These are phyloP conservation scores for Teratosphaeria zuluensis DNA, from an alignment of 2,329 filamentous ascomycete species.

Conservation along the genomic window DNA sequence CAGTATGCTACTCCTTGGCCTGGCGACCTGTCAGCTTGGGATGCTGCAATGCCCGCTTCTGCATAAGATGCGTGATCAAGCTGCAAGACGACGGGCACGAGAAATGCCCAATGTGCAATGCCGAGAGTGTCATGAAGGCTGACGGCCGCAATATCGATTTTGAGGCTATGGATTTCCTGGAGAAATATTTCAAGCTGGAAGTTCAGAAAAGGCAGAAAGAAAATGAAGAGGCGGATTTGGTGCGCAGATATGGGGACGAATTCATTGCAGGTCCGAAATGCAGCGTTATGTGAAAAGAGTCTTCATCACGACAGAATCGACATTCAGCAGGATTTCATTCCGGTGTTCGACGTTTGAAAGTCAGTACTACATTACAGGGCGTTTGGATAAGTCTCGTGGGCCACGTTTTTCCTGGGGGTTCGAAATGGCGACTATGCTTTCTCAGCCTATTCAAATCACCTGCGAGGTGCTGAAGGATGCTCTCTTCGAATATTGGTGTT, in stretches of 20 bases:
- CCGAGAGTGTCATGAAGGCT: conserved; percentile 60
- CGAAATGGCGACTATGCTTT: too few relatives aligned
- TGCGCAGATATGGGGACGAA: conserved; percentile 30
- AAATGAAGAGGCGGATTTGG: conserved; percentile 66
- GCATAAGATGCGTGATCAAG: conserved; percentile 72
- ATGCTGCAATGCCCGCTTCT: conserved; percentile 66
- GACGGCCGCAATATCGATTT: conserved; percentile 59
- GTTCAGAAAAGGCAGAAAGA: conserved; percentile 48
- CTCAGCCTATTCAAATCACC: too few relatives aligned
- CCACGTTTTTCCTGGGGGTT: too few relatives aligned
- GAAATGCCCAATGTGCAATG: conserved; percentile 69
- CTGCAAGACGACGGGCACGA: conserved; percentile 59
- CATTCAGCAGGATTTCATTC: neutral
- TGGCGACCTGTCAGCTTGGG: conserved; percentile 70
- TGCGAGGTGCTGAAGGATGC: too few relatives aligned
- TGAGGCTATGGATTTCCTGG: conserved; percentile 58
- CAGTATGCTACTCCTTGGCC: conserved; percentile 68
- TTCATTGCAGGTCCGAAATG: conserved; percentile 18
- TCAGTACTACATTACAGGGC: neutral
- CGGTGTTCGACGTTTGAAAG: too few relatives aligned
- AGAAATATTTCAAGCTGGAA: conserved; percentile 71
- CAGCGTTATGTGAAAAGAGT: conserved; percentile 3
- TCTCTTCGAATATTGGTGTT: neutral
- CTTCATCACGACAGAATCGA: neutral
- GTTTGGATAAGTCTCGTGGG: neutral